Percentiles rank a stretch among this genome's conserved stretches.
phyloP scores from a whole-genome alignment of 176 grass and related monocot genomes.

The Melocanna baccifera region DNA sequence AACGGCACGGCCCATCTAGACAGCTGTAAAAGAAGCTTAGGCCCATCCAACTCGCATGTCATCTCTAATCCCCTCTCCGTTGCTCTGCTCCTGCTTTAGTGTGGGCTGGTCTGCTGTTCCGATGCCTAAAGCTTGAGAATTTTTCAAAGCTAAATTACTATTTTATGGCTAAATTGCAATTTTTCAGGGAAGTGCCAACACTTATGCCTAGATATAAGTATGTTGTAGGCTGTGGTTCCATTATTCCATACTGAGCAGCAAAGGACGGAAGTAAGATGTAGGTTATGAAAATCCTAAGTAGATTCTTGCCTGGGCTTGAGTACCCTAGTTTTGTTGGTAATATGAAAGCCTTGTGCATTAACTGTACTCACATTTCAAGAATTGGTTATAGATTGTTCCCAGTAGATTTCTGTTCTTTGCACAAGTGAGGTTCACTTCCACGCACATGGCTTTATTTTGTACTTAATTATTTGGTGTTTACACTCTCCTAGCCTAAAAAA shows the following conservation, averaged over 20 bases:
- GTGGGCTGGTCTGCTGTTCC: background rate
- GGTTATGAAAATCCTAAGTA: background rate
- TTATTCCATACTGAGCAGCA: background rate
- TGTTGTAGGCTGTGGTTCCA: background rate
- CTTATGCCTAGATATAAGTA: background rate
- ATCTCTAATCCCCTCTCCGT: slow-evolving; percentile 14
- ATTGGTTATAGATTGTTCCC: background rate
- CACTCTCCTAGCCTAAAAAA: background rate
- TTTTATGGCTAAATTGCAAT: background rate
- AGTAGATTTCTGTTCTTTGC: background rate
- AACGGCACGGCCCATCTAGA: no score
- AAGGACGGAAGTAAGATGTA: background rate
- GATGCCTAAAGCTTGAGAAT: background rate
- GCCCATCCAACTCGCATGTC: background rate
- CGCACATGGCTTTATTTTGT: background rate
- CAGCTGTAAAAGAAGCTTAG: no score
- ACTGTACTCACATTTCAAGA: background rate
- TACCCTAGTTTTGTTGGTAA: background rate
- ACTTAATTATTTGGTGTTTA: background rate
- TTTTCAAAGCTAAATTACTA: background rate
- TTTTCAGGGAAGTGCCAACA: background rate
- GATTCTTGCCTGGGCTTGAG: background rate
- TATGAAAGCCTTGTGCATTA: background rate
- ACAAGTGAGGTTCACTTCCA: slow-evolving; percentile 1
- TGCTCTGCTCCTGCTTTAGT: background rate